Conservation (phyloP, 2,329 filamentous ascomycete species). For the Venturia pyrina region DNA sequence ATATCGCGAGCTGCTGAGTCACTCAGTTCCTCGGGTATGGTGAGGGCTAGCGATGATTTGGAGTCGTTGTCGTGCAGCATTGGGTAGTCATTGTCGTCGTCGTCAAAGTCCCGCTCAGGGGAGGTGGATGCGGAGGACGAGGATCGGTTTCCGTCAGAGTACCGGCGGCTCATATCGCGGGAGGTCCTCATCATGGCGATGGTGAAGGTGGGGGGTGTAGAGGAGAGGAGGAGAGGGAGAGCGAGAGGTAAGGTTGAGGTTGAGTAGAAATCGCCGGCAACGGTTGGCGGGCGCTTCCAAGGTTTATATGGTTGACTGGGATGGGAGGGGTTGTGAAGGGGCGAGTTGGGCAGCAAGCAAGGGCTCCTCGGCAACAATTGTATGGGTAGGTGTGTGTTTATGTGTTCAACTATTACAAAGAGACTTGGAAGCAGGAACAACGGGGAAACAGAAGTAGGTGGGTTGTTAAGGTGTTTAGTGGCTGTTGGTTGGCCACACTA, state of each 20-base stretch:
- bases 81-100: slow-evolving; percentile 92
- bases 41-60: slow-evolving; percentile 77
- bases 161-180: slow-evolving; percentile 6
- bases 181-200: slow-evolving; percentile 8
- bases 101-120: slow-evolving; percentile 58
- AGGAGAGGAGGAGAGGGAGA: not conserved
- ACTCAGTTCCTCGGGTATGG: slow-evolving; percentile 67
- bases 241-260: not conserved
- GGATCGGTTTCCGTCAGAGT: slow-evolving; percentile 33
- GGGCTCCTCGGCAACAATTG: not conserved
- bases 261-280: not conserved
- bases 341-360: not conserved
- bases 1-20: slow-evolving; percentile 45
- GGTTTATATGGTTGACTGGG: not conserved
- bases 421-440: not conserved
- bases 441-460: not conserved
- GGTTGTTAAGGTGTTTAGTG: not conserved
- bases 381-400: not conserved
- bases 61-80: slow-evolving; percentile 77
- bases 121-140: slow-evolving; percentile 61
- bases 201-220: not conserved
- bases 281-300: not conserved
- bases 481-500: not conserved
- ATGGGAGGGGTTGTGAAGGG: not conserved
- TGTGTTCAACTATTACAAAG: not conserved